phyloP scores from a whole-genome alignment of 768 basidiomycete species.

The Lepiota subincarnata region DNA sequence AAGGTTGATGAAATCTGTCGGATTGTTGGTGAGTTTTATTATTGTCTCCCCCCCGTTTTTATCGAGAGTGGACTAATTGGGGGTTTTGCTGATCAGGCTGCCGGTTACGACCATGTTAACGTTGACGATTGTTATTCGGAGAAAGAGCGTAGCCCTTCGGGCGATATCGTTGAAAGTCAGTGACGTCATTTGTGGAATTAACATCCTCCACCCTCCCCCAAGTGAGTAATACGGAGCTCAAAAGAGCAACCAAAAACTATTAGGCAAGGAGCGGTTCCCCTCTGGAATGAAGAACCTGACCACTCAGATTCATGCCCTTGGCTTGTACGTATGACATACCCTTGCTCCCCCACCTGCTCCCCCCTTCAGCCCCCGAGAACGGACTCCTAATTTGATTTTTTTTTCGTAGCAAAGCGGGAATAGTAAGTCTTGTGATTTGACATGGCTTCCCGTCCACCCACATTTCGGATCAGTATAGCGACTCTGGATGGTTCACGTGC shows the following conservation, averaged over 20 bases:
- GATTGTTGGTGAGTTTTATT: conserved; percentile 40
- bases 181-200: not conserved
- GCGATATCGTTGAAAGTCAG: conserved; percentile 53
- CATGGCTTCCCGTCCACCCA: too few relatives aligned
- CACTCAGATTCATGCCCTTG: conserved; percentile 48
- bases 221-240: not conserved
- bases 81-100: conserved; percentile 35
- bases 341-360: not conserved
- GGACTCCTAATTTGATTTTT: too few relatives aligned
- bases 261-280: conserved; percentile 49
- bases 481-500: conserved; percentile 69
- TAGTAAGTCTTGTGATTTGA: conserved; percentile 34
- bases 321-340: conserved; percentile 41
- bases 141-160: conserved; percentile 44
- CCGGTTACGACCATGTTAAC: conserved; percentile 55
- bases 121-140: conserved; percentile 65
- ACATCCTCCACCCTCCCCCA: not conserved
- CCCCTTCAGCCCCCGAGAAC: not conserved
- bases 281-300: conserved; percentile 57
- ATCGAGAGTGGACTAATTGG: too few relatives aligned
- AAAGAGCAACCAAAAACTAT: not conserved
- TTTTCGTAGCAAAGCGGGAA: conserved; percentile 49
- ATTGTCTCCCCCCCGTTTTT: too few relatives aligned
- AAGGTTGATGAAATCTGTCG: conserved; percentile 44
- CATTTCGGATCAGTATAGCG: conserved; percentile 55